These are phyloP conservation scores for Lentinula sp. DNA, from an alignment of 768 basidiomycete genomes.

Conservation along the genomic window DNA sequence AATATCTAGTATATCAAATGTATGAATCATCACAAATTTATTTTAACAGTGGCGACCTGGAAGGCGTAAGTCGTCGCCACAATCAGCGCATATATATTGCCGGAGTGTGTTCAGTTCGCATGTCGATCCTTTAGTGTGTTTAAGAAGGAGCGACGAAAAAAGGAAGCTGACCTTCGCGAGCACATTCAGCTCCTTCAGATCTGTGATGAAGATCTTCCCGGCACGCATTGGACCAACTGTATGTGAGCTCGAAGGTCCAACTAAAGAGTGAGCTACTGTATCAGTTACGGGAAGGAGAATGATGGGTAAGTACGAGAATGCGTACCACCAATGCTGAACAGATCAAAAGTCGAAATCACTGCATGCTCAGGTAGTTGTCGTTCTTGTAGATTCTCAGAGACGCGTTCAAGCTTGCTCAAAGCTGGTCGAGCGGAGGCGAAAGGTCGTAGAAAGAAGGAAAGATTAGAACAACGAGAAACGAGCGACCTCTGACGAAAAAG, in stretches of 20 bases:
- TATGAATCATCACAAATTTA: conserved; percentile 57
- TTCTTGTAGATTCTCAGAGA: background rate
- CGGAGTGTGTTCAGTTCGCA: background rate
- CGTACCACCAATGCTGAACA: conserved; percentile 84
- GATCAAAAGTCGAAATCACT: conserved; percentile 89
- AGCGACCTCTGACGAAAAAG: background rate
- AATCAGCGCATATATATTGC: background rate
- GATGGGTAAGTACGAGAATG: background rate
- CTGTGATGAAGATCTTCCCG: conserved; percentile 79
- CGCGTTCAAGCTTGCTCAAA: conserved; percentile 1
- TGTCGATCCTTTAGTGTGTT: background rate
- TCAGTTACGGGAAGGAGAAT: background rate
- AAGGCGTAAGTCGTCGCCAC: background rate
- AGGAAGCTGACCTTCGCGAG: conserved; percentile 50
- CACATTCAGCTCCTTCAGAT: conserved; percentile 61
- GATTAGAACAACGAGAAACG: background rate
- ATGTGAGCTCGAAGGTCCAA: conserved; percentile 48
- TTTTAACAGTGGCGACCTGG: conserved; percentile 76
- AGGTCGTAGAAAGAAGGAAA: background rate
- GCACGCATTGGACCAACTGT: conserved; percentile 75
- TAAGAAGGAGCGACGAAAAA: background rate
- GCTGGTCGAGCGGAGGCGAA: background rate
- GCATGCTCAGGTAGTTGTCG: conserved; percentile 64
- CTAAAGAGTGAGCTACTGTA: conserved; percentile 14
- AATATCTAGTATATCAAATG: background rate